Conservation (phyloP, 202 grass and related monocot genomes). For the Bolboschoenoplectus hybrid region DNA sequence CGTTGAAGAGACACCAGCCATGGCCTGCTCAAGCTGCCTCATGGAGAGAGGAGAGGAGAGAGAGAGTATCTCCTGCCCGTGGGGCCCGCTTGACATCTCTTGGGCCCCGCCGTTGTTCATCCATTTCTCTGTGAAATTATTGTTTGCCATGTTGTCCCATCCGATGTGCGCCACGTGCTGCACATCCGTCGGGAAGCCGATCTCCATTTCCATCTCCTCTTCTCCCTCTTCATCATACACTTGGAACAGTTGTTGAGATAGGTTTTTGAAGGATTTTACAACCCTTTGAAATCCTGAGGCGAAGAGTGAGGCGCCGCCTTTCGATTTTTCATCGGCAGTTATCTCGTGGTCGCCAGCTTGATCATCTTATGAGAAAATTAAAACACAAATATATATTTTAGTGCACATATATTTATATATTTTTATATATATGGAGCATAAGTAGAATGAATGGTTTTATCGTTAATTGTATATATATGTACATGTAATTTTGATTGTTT, state of each 20-base stretch:
- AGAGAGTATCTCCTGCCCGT: conserved; percentile 27
- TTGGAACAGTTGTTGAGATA: conserved; percentile 69
- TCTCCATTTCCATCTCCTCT: conserved; percentile 74
- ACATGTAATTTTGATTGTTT: not conserved
- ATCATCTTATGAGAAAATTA: conserved; percentile 6
- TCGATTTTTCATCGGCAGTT: conserved; percentile 29
- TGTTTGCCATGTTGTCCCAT: conserved; percentile 73
- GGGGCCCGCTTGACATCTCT: conserved; percentile 25
- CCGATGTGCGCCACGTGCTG: conserved; percentile 90
- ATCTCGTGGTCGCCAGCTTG: not conserved
- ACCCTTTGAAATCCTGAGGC: conserved; percentile 41
- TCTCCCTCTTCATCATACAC: conserved; percentile 56
- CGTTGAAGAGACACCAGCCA: conserved; percentile 44
- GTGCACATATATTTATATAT: not conserved
- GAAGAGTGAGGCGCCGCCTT: conserved; percentile 51
- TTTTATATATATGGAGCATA: not conserved
- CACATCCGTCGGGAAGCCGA: conserved; percentile 72
- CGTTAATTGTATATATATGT: not conserved
- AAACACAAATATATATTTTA: not conserved
- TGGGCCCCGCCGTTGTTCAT: conserved; percentile 54
- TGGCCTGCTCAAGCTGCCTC: conserved; percentile 72
- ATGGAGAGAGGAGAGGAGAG: conserved; percentile 47
- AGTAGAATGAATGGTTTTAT: not conserved
- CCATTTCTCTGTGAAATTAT: conserved; percentile 49
- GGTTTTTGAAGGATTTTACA: conserved; percentile 66